Base-by-base conservation (phyloP, 1,284 basidiomycete genomes). In the Sporisorium exsertum region DNA sequence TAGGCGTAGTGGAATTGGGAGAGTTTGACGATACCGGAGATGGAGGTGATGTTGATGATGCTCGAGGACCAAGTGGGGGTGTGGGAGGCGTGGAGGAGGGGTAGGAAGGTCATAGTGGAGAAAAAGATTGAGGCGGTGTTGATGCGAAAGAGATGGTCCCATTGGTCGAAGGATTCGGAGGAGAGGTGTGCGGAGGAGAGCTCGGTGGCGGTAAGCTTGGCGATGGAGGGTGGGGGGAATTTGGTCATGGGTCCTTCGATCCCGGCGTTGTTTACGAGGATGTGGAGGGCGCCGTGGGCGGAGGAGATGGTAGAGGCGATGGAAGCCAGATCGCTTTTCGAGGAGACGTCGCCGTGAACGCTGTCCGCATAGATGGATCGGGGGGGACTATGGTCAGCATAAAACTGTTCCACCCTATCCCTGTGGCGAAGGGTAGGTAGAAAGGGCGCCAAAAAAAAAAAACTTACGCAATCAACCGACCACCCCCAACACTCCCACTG, bases 251-350 rank as follows among this genome's bases (percentile, higher is more conserved):
- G 80, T 0, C 81, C 81, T 58, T 81, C 79, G 22, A 83, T 50
- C 5, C 80, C 80, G 3, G 77, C 72, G 29, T 83, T 83, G 77
- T 83, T 83, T 51, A 83, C 58, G 18, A 83, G 64, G 22, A 83
- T 70, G 69, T 83, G 69, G 13, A 82, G 55, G 29, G 57, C 55
- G 0, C 67, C 77, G 1, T 70, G 61, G 3, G 32, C 27, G 0
- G 12, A 5, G n/a, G 64, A 20, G 43, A 81, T 60, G 40, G 61
- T 42, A 0, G 57, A 29, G 1, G 74, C 80, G 24, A 77, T 65
- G 0, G 32, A 20, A 0, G 56, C 50, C 1, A 79, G 64, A 15
- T 79, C 71, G 4, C 58, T 60, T 47, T 81, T 79, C 12, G 56
- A 66, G 6, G 64, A 65, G 0, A 81, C 75, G 46, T 82, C 79